Percentiles rank a stretch among this genome's conserved stretches.
Conservation (phyloP, 2,329 filamentous ascomycete genomes). For the Diaporthe destruens region DNA sequence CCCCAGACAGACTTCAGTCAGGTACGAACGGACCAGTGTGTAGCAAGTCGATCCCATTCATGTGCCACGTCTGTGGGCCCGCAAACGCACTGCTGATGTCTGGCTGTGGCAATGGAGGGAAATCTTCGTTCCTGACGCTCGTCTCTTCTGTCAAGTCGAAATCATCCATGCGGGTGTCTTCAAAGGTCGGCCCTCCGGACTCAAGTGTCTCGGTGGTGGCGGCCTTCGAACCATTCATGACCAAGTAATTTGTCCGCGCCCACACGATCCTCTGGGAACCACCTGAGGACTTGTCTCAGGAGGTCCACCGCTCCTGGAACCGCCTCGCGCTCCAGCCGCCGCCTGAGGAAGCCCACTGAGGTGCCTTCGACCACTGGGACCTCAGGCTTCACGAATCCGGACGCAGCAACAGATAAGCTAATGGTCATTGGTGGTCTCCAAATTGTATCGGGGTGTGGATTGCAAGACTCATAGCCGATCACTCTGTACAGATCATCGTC, state of each 20-base stretch:
- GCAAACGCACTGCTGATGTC: not conserved
- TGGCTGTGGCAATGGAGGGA: not conserved
- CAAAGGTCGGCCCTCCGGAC: not conserved
- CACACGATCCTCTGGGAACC: slow-evolving; percentile 4
- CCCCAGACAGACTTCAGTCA: not conserved
- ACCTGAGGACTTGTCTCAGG: not conserved
- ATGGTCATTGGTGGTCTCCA: not conserved
- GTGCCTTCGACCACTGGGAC: not conserved
- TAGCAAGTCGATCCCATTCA: not conserved
- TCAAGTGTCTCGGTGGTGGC: fast-evolving
- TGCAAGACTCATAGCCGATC: not conserved
- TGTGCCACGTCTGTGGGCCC: not conserved
- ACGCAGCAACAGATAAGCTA: not conserved
- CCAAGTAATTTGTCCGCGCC: not conserved
- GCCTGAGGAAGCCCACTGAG: not conserved
- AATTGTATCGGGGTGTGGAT: not conserved
- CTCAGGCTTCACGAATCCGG: not conserved
- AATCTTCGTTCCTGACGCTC: not conserved
- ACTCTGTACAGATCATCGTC: not conserved
- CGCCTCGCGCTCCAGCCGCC: not conserved
- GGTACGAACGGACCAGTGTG: not conserved
- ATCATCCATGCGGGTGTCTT: not conserved
- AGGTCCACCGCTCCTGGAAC: slow-evolving; percentile 2
- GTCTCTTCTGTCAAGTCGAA: not conserved
- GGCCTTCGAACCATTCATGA: not conserved